A percentile compares a stretch with the other conserved stretches of the same genome.
Conservation (phyloP, 2,329 filamentous ascomycete species). For the Intubia oerlemansii region DNA sequence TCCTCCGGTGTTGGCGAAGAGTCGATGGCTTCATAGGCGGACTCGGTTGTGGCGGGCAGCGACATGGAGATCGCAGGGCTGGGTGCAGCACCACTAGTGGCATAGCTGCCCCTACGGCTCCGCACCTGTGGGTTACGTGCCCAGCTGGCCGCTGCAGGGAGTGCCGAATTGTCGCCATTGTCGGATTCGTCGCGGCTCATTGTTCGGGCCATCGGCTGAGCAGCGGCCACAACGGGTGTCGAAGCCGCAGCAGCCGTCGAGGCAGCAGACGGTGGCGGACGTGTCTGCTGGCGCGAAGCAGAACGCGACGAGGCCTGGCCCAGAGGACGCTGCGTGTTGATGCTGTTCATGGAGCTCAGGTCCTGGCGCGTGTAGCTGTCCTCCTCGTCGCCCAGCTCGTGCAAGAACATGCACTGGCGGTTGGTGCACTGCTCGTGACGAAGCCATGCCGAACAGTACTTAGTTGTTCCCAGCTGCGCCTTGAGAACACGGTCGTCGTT, state of each 20-base stretch:
- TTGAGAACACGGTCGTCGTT: slow-evolving; percentile 76
- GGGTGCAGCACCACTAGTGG: slow-evolving; percentile 59
- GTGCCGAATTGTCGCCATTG: slow-evolving; percentile 63
- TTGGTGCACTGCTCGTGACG: slow-evolving; percentile 90
- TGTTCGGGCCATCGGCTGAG: slow-evolving; percentile 51
- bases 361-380: slow-evolving; percentile 93
- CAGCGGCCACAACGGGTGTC: slow-evolving; percentile 5
- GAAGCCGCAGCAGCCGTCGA: slow-evolving; percentile 11
- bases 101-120: slow-evolving; percentile 55
- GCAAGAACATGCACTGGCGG: slow-evolving; percentile 91
- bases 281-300: slow-evolving; percentile 29
- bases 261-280: slow-evolving; percentile 13
- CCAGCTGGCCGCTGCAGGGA: slow-evolving; percentile 89
- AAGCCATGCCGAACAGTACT: slow-evolving; percentile 94
- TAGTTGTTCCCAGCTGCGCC: slow-evolving; percentile 72
- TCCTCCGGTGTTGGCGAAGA: slow-evolving; percentile 13
- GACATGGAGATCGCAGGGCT: slow-evolving; percentile 55
- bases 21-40: slow-evolving; percentile 21
- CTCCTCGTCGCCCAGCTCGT: slow-evolving; percentile 94
- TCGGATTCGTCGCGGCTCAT: slow-evolving; percentile 60
- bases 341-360: slow-evolving; percentile 81
- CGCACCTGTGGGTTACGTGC: slow-evolving; percentile 47
- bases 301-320: slow-evolving; percentile 28
- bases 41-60: slow-evolving; percentile 30
- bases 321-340: slow-evolving; percentile 54